Conservation (phyloP, 768 basidiomycete genomes). For the Tricholoma sp. region DNA sequence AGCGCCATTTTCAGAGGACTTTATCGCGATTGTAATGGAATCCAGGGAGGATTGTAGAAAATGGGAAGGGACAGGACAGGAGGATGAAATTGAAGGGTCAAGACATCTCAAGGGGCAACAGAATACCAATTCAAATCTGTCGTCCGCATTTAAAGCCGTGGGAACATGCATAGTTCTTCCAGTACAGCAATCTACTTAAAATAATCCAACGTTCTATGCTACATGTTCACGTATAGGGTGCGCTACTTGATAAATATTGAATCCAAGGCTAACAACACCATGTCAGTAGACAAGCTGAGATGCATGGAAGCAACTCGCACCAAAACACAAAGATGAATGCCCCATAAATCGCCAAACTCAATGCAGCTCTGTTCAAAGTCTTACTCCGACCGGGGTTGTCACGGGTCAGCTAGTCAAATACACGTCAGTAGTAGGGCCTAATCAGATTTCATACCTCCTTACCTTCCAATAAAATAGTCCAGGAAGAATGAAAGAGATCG, state of each 20-base stretch:
- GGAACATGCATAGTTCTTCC: conserved; percentile 22
- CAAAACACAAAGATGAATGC: conserved; percentile 80
- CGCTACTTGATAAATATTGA: conserved; percentile 69
- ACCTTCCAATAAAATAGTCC: conserved; percentile 94
- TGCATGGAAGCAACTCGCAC: conserved; percentile 38
- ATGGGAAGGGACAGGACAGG: conserved; percentile 2
- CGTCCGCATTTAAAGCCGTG: conserved; percentile 25
- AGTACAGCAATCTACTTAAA: neutral
- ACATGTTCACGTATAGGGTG: conserved; percentile 19
- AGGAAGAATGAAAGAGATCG: conserved; percentile 94
- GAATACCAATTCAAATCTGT: conserved; percentile 4
- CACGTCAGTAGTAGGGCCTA: conserved; percentile 1
- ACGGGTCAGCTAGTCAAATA: conserved; percentile 53
- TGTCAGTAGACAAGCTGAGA: conserved; percentile 7
- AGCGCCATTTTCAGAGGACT: conserved; percentile 13
- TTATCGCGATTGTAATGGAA: neutral
- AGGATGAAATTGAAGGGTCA: conserved; percentile 12
- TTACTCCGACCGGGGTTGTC: conserved; percentile 50
- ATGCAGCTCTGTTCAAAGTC: conserved; percentile 49
- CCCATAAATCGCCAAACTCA: conserved; percentile 75
- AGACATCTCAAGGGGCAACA: conserved; percentile 22
- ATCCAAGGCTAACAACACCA: conserved; percentile 52
- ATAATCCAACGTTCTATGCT: conserved; percentile 15
- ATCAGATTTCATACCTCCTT: conserved; percentile 11
- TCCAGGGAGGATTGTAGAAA: neutral